phyloP scores from a whole-genome alignment of 2,329 filamentous ascomycete species.

The Exserohilum turcica region DNA sequence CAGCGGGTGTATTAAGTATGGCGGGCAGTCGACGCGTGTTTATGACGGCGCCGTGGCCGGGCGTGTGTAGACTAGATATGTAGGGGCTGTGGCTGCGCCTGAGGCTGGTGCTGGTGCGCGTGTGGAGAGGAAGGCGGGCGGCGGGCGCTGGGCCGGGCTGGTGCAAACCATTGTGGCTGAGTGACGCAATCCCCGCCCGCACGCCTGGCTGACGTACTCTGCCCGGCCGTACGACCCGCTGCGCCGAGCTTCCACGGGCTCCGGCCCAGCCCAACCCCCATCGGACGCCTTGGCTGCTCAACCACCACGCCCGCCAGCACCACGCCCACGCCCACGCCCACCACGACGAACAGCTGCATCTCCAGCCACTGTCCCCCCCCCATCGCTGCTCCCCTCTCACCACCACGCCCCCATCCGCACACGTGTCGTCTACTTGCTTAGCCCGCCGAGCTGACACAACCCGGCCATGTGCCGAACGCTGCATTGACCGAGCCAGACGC shows the following conservation, averaged over 20 bases:
- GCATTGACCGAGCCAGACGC: not conserved
- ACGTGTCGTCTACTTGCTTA: not conserved
- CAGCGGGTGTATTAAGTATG: conserved; percentile 2
- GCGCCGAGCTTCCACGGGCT: no score
- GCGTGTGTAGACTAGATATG: not conserved
- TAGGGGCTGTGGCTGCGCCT: conserved; percentile 36
- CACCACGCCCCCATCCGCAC: not conserved
- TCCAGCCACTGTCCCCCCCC: no score
- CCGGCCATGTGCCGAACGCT: no score
- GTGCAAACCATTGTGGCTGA: conserved; percentile 28
- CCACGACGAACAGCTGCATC: no score
- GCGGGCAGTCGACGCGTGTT: conserved; percentile 32
- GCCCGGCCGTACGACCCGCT: no score
- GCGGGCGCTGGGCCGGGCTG: no score
- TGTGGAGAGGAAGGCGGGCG: no score
- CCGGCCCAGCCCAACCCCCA: no score
- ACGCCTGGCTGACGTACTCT: conserved; percentile 5
- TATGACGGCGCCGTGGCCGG: conserved; percentile 33
- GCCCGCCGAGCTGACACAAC: not conserved
- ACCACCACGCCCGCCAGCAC: no score
- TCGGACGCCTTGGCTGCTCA: conserved; percentile 18
- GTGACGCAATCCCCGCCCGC: conserved; percentile 27
- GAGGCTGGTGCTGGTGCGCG: conserved; percentile 30
- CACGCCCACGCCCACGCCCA: no score
- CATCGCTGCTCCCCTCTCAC: not conserved